These are phyloP conservation scores for Cercospora sp. DNA, from an alignment of 2,329 filamentous ascomycete genomes.

Conservation along the genomic window DNA sequence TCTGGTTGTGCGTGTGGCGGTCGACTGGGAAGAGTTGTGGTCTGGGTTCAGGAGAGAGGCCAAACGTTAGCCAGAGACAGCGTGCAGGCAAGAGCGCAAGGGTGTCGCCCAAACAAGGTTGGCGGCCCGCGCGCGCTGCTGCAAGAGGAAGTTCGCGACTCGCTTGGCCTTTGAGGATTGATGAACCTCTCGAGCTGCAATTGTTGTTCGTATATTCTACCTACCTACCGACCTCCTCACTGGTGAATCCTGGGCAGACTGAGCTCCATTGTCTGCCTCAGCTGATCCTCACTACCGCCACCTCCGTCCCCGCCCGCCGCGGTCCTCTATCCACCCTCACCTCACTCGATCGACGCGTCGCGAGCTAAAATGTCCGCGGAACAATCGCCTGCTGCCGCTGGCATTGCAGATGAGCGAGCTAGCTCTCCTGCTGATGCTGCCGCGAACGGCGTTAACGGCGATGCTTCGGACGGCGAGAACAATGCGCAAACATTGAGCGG, in stretches of 20 bases:
- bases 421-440: slow-evolving; percentile 8
- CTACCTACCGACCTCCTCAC: not conserved
- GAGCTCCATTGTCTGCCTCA: not conserved
- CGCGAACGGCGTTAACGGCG: slow-evolving; percentile 21
- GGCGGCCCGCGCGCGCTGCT: slow-evolving; percentile 1
- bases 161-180: not conserved
- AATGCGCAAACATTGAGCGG: slow-evolving; percentile 27
- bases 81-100: not conserved
- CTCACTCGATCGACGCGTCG: not conserved
- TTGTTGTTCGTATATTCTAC: not conserved
- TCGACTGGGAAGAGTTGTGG: not conserved
- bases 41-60: slow-evolving; percentile 8
- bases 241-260: not conserved
- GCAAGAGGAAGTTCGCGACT: slow-evolving; percentile 7
- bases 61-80: not conserved
- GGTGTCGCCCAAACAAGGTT: slow-evolving; percentile 6
- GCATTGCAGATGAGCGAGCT: slow-evolving; percentile 29
- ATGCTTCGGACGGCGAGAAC: slow-evolving; percentile 26
- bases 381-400: slow-evolving; percentile 19
- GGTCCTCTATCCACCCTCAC: not conserved
- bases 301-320: not conserved
- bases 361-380: slow-evolving; percentile 21
- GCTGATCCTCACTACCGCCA: not conserved
- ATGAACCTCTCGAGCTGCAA: not conserved
- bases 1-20: not conserved